phyloP scores from a whole-genome alignment of 1,284 basidiomycete genomes.

The Malassezia yamatoensis region DNA sequence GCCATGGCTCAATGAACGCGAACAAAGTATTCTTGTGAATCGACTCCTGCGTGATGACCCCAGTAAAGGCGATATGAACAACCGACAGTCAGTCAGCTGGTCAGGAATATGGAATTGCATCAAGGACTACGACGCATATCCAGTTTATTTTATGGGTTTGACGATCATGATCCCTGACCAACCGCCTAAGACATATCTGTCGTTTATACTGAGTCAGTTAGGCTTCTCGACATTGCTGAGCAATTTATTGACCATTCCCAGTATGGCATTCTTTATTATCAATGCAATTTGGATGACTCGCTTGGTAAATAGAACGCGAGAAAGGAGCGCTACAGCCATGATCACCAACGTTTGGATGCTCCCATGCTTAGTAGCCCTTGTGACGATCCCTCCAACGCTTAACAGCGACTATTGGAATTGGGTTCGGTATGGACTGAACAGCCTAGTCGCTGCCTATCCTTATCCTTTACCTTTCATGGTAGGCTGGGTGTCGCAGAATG shows the following conservation, averaged over 20 bases:
- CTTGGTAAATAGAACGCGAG: slow-evolving; percentile 15
- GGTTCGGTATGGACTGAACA: slow-evolving; percentile 23
- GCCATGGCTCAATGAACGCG: slow-evolving; percentile 59
- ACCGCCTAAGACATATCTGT: slow-evolving; percentile 16
- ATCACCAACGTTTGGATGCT: slow-evolving; percentile 14
- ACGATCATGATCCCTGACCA: slow-evolving; percentile 12
- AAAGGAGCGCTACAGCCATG: slow-evolving; percentile 8
- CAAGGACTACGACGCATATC: slow-evolving; percentile 62
- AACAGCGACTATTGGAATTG: slow-evolving; percentile 14
- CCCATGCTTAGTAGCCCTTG: slow-evolving; percentile 12
- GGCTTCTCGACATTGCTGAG: slow-evolving; percentile 25
- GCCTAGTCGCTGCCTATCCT: slow-evolving; percentile 20
- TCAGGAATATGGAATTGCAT: slow-evolving; percentile 48
- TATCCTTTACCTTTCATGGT: slow-evolving; percentile 11
- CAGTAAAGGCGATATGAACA: slow-evolving; percentile 63
- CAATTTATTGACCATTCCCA: slow-evolving; percentile 33
- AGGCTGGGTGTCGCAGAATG: slow-evolving; percentile 18
- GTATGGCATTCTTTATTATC: slow-evolving; percentile 23
- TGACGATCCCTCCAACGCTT: slow-evolving; percentile 4
- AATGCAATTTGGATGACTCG: slow-evolving; percentile 21
- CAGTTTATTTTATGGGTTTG: slow-evolving; percentile 56
- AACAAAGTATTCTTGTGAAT: slow-evolving; percentile 54
- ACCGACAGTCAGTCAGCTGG: slow-evolving; percentile 55
- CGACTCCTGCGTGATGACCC: slow-evolving; percentile 63
- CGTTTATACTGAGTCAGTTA: slow-evolving; percentile 16